Evolutionary conservation across 176 grass and related monocot species (phyloP), one percentile per base, ranked within the genome.

Genomic region (Carex cristatella): DNA sequence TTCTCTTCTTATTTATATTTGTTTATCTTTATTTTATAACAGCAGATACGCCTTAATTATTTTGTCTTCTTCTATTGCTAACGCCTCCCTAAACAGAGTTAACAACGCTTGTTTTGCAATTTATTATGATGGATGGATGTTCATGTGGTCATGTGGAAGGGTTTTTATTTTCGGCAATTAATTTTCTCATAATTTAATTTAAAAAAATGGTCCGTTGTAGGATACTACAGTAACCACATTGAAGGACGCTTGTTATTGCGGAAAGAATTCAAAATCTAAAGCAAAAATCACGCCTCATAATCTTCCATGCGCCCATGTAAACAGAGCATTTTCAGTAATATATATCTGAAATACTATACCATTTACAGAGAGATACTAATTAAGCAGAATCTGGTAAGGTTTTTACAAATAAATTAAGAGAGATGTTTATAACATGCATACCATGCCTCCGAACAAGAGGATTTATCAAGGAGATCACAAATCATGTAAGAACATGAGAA

Each of bases 371-470:
- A 55, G 14, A 61, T 4, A 58, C 58, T 2, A 23, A 23, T 23
- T 23, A 7, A 6, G 58, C 58, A 61, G 15, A 16, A 23, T 0
- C 6, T 62, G n/a, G 4, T 62, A n/a, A 61, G n/a, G 58, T n/a
- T n/a, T 7, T 19, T 42, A 18, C 42, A 40, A 42, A n/a, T 18
- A 10, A 9, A 23, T 23, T 23, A 23, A 79, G 16, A 83, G 40
- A 69, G 38, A 88, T 88, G 86, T 83, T 66, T 61, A 80, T 83
- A 64, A 68, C 87, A 19, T 88, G 81, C 31, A 84, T 84, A 54
- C 59, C 72, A 35, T 88, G 81, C 16, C 81, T 79, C 15, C 18
- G 48, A 40, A 84, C 60, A 35, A 88, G 77, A 84, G 81, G 61
- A 4, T 83, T 88, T 61, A 71, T 84, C 42, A 84, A 80, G 83